Evolutionary conservation across 2,329 filamentous ascomycete genomes (phyloP), one percentile per base, ranked within the genome.

Genomic region (Clonostachys rosea): DNA sequence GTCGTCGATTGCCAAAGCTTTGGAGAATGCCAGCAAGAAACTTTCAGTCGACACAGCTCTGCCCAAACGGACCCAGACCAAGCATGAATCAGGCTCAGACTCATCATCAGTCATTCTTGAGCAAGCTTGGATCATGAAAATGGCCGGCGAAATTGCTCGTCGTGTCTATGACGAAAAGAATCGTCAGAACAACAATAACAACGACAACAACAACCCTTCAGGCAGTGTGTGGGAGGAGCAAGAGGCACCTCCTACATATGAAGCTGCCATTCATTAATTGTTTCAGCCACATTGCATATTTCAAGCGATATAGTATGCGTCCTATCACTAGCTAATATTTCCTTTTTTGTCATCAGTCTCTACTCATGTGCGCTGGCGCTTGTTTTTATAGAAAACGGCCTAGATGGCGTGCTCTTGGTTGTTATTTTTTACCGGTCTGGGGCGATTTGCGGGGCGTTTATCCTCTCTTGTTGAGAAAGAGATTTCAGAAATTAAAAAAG

Each of bases 91-190:
- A 10, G 53, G 54, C 46, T 76, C 74, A 1, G 77, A 80, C 34
- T 73, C 70, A 6, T 74, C 76, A 12, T 78, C 78, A 1, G 74
- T 77, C 30, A 88, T 90, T 43, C 71, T 89, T 24, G 87, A 91
- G 62, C 86, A 90, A 64, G 89, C 88, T 4, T 94, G 89, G 87
- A 87, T 94, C 68, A 83, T 86, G 71, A 94, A 96, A 72, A 94
- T 99, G 81, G 91, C 92, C 6, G 86, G 85, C 53, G 94, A 97
- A 66, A 92, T 97, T 57, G 90, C 91, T 35, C 76, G 84, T 44
- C 86, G 89, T 47, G 90, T 95, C 54, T 89, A 92, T 54, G 89
- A 96, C 56, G 89, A 96, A 68, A 94, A 96, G 68, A 72, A 75
- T 46, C 71, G 74, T 35, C 72, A 40, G n/a, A 37, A 18, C 33